Base-by-base conservation (phyloP, 768 basidiomycete species). In the Hydnomerulius pinastri region DNA sequence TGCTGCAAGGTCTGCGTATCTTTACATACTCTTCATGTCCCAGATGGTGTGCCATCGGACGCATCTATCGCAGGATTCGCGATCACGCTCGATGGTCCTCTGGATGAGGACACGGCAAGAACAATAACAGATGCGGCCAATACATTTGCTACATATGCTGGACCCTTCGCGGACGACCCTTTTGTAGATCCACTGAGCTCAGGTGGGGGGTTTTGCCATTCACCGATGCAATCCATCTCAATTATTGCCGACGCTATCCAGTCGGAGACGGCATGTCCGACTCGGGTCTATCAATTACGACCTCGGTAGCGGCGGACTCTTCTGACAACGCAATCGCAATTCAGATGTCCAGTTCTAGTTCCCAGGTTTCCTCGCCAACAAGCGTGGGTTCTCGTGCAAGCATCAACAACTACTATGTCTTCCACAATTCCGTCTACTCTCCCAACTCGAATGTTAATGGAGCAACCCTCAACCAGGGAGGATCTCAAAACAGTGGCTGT, bases 401-500 rank as follows among this genome's bases (percentile, higher is more conserved):
- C 23, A 35, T 56, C 51, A 15, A 15, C 32, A 25, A 7, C 23
- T 10, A 35, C 17, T 35, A 39, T 27, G 28, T 11, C 28, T 49
- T 50, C 12, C 23, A 37, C 20, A 42, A 42, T 28, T 46, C 30
- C 24, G 4, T 56, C 21, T 25, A 24, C 21, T 38, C 55, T 1
- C 30, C 30, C 7, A 17, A 43, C n/a, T 49, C 48, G 3, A 54
- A 15, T 30, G 9, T 53, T 20, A 3, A 10, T 18, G 48, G 48
- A 15, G 1, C 41, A 3, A 50, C 55, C n/a, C n/a, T 43, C 7
- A 38, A 56, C 2, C 2, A 38, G 4, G 52, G 39, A 4, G 55
- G 52, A 10, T 9, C 24, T 18, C 1, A 33, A 11, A 47, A 54
- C 37, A 53, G 52, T n/a, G 52, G 48, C 10, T 54, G n/a, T n/a